A percentile compares a stretch with the other conserved stretches of the same genome.
Evolutionary conservation across 148 eudicot species (phyloP).

Genomic region (Persicaria maculosa): DNA sequence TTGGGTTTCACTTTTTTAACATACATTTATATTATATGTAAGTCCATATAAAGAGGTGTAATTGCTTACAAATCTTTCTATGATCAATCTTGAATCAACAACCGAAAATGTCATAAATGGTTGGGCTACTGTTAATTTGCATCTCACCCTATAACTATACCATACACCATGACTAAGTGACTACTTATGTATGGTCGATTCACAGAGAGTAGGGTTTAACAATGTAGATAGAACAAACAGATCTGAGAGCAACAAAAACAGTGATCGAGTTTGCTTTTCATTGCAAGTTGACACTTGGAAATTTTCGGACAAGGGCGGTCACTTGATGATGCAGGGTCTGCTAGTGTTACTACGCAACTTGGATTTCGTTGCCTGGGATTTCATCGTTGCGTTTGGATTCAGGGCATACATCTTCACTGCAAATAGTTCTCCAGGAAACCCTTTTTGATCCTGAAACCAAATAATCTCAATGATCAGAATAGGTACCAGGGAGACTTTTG

Average conservation of each 20-base stretch:
- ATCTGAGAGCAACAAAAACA: not conserved
- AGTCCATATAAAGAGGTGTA: no score
- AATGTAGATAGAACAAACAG: not conserved
- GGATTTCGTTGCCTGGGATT: conserved; percentile 23
- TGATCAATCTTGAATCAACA: no score
- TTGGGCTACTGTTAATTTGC: no score
- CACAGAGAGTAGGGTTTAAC: no score
- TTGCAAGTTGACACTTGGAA: conserved; percentile 2
- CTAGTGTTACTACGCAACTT: conserved; percentile 40
- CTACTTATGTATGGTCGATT: no score
- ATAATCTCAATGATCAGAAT: not conserved
- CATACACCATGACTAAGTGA: no score
- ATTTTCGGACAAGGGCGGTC: conserved; percentile 3
- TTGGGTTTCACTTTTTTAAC: no score
- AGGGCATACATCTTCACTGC: conserved; percentile 91
- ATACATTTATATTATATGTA: no score
- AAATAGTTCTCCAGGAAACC: conserved; percentile 70
- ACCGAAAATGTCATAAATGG: no score
- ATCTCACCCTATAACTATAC: no score
- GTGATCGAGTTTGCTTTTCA: not conserved
- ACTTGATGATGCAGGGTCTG: conserved; percentile 62
- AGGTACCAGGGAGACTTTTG: not conserved
- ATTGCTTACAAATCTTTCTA: no score
- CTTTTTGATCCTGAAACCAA: conserved; percentile 64
- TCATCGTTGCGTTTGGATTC: conserved; percentile 52